These are phyloP conservation scores for Saccharum spontaneum DNA, from an alignment of 176 grass and related monocot species.

Conservation along the genomic window DNA sequence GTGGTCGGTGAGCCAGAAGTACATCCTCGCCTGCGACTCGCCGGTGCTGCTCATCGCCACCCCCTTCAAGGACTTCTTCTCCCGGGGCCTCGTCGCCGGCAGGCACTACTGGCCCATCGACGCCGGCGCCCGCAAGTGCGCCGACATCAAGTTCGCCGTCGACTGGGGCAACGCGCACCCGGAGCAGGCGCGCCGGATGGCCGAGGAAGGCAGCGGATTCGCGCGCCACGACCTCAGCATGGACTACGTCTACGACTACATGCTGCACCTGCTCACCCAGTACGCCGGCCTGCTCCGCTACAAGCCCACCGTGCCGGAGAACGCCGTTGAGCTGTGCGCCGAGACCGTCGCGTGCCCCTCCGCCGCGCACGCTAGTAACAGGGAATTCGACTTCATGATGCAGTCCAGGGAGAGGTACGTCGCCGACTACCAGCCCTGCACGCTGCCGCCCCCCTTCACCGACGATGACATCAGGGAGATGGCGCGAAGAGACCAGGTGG, in stretches of 20 bases:
- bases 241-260: slow-evolving; percentile 93
- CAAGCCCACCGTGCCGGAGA: slow-evolving; percentile 68
- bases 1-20: slow-evolving; percentile 92
- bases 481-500: neutral
- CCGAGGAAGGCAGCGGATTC: slow-evolving; percentile 47
- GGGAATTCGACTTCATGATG: slow-evolving; percentile 55
- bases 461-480: slow-evolving; percentile 33
- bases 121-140: slow-evolving; percentile 30
- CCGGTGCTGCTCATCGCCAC: slow-evolving; percentile 58
- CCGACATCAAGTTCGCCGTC: slow-evolving; percentile 64
- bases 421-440: slow-evolving; percentile 53
- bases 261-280: slow-evolving; percentile 73
- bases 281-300: slow-evolving; percentile 72
- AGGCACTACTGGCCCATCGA: slow-evolving; percentile 79
- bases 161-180: slow-evolving; percentile 79
- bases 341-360: slow-evolving; percentile 74
- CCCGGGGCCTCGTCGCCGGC: slow-evolving; percentile 64
- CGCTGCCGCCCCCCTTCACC: slow-evolving; percentile 55
- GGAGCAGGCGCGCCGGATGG: slow-evolving; percentile 45
- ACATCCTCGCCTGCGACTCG: slow-evolving; percentile 85
- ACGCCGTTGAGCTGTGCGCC: slow-evolving; percentile 59
- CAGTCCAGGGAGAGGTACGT: slow-evolving; percentile 65
- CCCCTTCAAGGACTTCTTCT: slow-evolving; percentile 66
- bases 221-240: slow-evolving; percentile 56
- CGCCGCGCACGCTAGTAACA: neutral